Evolutionary conservation across 495 filamentous ascomycete genomes (phyloP), one percentile per base, ranked within the genome.

Genomic region (Xylaria nigripes): DNA sequence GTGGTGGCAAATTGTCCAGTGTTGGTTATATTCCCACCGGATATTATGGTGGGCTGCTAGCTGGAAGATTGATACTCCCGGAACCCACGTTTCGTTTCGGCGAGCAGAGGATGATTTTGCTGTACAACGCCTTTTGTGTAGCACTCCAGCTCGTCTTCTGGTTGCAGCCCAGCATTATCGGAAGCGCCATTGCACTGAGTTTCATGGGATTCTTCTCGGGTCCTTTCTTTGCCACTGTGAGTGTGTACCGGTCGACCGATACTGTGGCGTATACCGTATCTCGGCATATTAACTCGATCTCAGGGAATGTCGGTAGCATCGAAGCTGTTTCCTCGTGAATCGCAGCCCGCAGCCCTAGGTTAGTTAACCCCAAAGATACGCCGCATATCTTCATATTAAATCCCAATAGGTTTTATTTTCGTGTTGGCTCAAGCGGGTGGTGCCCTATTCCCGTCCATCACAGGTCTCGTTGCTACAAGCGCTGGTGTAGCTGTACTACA

Each of bases 1-100:
- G 86, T 4, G 68, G 78, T 47, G 84, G 83, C 9, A 70, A 81
- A 32, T 77, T 85, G 2, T 65, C 75, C 0, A 69, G 68, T 4
- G 77, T 86, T 15, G 85, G 86, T 18, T 89, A 86, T 60, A 83
- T 89, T 21, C 85, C 84, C 15, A 75, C 84, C 0, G 85, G 83
- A 7, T 86, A 85, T 63, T 85, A 79, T 73, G 82, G 72, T 12
- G 82, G 84, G 22, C 78, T 82, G 43, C 77, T 81, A 1, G 55
- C 79, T 1, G 77, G 77, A 0, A 60, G 78, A 10, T 42, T 81
- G 4, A 27, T 78, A n/a, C 69, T 83, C 0, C 72, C 75, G 13
- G 77, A 81, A 54, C 74, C 76, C 0, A 81, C 76, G 6, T 73
- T 79, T 54, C 64, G 72, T n/a, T 74, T 69, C 19, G 80, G 80